phyloP scores from a whole-genome alignment of 768 basidiomycete species.

The Imleria badia region DNA sequence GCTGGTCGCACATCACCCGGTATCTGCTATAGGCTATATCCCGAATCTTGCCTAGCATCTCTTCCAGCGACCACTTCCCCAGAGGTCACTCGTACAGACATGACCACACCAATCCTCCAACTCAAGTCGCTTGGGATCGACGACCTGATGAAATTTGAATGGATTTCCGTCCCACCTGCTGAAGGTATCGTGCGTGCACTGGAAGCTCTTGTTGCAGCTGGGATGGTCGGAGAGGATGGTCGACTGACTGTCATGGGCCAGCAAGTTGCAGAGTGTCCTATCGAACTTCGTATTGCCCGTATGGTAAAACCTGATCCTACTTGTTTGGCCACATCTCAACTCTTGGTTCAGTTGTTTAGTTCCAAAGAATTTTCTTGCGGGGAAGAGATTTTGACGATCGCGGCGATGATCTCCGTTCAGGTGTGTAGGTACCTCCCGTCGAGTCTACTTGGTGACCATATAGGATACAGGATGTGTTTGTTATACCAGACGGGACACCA shows the following conservation, averaged over 20 bases:
- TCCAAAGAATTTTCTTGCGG: conserved; percentile 88
- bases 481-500: conserved; percentile 81
- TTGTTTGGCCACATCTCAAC: neutral
- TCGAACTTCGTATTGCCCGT: conserved; percentile 90
- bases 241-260: conserved; percentile 74
- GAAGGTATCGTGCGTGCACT: conserved; percentile 83
- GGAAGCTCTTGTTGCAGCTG: conserved; percentile 76
- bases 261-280: conserved; percentile 90
- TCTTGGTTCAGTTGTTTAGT: conserved; percentile 64
- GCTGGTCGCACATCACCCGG: conserved; percentile 94
- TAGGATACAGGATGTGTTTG: conserved; percentile 72
- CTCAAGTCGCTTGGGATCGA: conserved; percentile 94
- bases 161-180: conserved; percentile 85
- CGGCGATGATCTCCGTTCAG: conserved; percentile 93
- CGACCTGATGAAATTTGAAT: conserved; percentile 95
- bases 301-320: conserved; percentile 58
- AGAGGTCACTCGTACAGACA: conserved; percentile 88
- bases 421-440: conserved; percentile 37
- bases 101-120: conserved; percentile 89
- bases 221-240: conserved; percentile 83
- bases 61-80: conserved; percentile 76
- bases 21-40: conserved; percentile 89
- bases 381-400: conserved; percentile 93
- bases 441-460: neutral
- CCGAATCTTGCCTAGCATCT: conserved; percentile 54